Base-by-base conservation (phyloP, 2,329 filamentous ascomycete genomes). In the Ophiocordyceps camponoti-saundersi region DNA sequence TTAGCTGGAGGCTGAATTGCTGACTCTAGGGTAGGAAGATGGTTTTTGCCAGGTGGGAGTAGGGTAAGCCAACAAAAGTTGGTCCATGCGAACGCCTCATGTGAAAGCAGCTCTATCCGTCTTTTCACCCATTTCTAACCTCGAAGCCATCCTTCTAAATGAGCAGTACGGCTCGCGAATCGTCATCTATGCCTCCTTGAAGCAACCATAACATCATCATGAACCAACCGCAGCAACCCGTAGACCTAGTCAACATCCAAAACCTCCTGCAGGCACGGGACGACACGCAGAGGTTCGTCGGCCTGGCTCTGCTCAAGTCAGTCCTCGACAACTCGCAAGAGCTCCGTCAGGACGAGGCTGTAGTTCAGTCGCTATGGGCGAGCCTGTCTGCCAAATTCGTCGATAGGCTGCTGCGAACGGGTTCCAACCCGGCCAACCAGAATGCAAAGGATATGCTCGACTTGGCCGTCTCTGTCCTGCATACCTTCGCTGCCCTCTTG, bases 231-330 rank as follows among this genome's bases (percentile, higher is more conserved):
- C n/a, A 40, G 7, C 36, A n/a, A 3, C 11, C 36, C 10, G 6
- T 20, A 6, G n/a, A 40, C 47, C 47, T 65, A 46, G 61, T 69
- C 45, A 73, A 73, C 53, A 71, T 82, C 46, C 65, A 75, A 51
- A 55, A 64, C 1, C 67, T 82, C 3, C 68, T 85, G 32, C 65
- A 66, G 47, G 61, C 73, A 47, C 78, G 76, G 50, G 72, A 82
- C 56, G 80, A 85, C 56, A 84, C 80, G 0, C 75, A 77, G 20
- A 72, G 77, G 55, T 83, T 85, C 53, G 79, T 82, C 39, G 80
- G 79, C 8, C 65, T 85, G 21, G 77, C 79, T 1, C 67, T 84
- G 21, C 67, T 84, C 45, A 81, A 79, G 55, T 74, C 76, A n/a
- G 62, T 80, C 13, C 67, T 85, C 30, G 79, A 83, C 59, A 78